Evolutionary conservation across 148 eudicot species (phyloP).

Genomic region (Vaccinium darrowii): DNA sequence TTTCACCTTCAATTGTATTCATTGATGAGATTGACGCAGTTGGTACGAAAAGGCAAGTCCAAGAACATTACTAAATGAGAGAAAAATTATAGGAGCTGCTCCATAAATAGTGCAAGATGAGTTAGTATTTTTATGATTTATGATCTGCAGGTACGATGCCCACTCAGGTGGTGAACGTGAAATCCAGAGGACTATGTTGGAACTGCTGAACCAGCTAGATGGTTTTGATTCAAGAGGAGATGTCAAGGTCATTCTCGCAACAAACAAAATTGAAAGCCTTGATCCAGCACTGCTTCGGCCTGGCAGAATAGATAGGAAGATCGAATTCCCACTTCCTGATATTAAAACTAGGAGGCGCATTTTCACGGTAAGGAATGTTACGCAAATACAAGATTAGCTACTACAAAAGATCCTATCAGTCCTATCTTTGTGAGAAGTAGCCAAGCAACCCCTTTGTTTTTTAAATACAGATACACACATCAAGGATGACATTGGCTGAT

Average conservation of each 20-base stretch:
- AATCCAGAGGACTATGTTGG: conserved; percentile 98
- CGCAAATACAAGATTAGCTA: too few species aligned
- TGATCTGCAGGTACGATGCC: conserved; percentile 76
- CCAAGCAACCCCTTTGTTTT: background rate
- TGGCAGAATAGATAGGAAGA: conserved; percentile 92
- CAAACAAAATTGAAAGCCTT: conserved; percentile 88
- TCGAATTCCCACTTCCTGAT: conserved; percentile 96
- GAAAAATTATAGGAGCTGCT: background rate
- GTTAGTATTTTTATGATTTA: background rate
- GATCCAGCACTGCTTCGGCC: conserved; percentile 98
- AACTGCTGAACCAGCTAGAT: conserved; percentile 90
- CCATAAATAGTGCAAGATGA: background rate
- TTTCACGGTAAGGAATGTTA: conserved; percentile 50
- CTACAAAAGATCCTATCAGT: background rate
- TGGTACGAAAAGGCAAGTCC: conserved; percentile 81
- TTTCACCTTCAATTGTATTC: conserved; percentile 93
- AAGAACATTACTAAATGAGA: background rate
- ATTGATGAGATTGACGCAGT: conserved; percentile 98
- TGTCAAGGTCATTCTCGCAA: conserved; percentile 94
- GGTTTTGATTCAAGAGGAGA: conserved; percentile 97
- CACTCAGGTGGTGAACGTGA: conserved; percentile 99
- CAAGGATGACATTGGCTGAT: conserved; percentile 91
- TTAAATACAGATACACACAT: conserved; percentile 72
- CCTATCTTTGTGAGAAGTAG: background rate
- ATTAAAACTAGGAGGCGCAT: conserved; percentile 96